Conservation (phyloP, 192 early-diverging fungal species). For the Tieghemiomyces parasiticus region DNA sequence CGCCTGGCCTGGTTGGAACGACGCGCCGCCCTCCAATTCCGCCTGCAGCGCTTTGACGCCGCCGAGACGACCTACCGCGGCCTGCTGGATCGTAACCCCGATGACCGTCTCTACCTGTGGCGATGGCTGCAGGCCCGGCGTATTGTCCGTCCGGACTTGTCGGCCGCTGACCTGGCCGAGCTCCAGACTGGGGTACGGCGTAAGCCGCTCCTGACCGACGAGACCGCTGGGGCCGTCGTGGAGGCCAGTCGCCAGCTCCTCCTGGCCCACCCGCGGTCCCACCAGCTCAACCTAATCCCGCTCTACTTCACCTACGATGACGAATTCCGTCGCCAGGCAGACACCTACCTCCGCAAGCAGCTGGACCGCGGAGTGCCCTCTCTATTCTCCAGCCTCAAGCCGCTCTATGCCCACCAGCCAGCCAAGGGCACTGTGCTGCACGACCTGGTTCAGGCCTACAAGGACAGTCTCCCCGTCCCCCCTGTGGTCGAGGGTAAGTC, state of each 20-base stretch:
- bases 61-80: conserved; percentile 59
- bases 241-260: conserved; percentile 33
- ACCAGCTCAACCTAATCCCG: conserved; percentile 59
- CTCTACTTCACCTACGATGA: conserved; percentile 60
- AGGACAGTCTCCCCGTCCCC: conserved; percentile 24
- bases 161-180: conserved; percentile 9
- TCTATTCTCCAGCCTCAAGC: conserved; percentile 69
- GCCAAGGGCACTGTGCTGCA: conserved; percentile 56
- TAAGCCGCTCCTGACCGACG: conserved; percentile 16
- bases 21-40: conserved; percentile 50
- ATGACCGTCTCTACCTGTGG: conserved; percentile 53
- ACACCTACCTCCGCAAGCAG: conserved; percentile 47
- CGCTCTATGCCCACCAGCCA: conserved; percentile 40
- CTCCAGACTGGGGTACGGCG: not conserved
- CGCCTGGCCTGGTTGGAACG: conserved; percentile 55
- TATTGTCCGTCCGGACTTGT: conserved; percentile 29
- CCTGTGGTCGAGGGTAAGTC: conserved; percentile 54
- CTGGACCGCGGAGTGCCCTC: conserved; percentile 92
- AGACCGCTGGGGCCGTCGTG: conserved; percentile 18
- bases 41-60: conserved; percentile 45
- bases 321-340: conserved; percentile 40
- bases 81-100: conserved; percentile 70
- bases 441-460: conserved; percentile 47
- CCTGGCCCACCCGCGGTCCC: conserved; percentile 65
- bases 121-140: conserved; percentile 40